Evolutionary conservation across 78 protist genomes (phyloP).

Genomic region (Goniomonas avonlea): DNA sequence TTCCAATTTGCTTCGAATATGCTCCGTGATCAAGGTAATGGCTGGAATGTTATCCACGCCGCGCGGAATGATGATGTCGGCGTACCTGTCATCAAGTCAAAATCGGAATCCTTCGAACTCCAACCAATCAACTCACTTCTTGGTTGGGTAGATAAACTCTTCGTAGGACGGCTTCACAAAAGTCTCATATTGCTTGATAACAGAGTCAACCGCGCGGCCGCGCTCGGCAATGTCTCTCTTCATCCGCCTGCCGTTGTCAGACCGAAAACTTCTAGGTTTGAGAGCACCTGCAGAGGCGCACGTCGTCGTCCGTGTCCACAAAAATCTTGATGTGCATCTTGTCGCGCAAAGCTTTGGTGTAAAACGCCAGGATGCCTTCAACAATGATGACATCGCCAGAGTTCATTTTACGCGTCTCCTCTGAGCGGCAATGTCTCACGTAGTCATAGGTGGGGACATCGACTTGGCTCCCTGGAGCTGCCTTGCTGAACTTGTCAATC

Average conservation of each 20-base stretch:
- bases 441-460: conserved; percentile 58
- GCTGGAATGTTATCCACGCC: conserved; percentile 54
- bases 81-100: too few species aligned
- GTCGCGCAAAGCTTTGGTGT: conserved; percentile 39
- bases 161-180: conserved; percentile 76
- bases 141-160: conserved; percentile 54
- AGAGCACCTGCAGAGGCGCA: conserved; percentile 45
- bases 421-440: conserved; percentile 41
- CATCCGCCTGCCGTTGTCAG: too few species aligned
- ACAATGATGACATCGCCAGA: conserved; percentile 61
- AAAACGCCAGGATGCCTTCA: conserved; percentile 67
- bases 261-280: too few species aligned
- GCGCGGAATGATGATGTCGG: conserved; percentile 67
- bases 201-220: conserved; percentile 55
- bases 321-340: conserved; percentile 63
- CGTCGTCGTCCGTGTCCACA: conserved; percentile 72
- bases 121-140: too few species aligned
- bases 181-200: conserved; percentile 52
- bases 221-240: conserved; percentile 61
- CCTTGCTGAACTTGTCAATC: conserved; percentile 4
- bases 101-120: too few species aligned
- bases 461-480: conserved; percentile 17
- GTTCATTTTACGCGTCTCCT: conserved; percentile 28
- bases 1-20: background rate
- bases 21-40: conserved; percentile 15